A percentile compares a stretch with the other conserved stretches of the same genome.
phyloP scores from a whole-genome alignment of 768 basidiomycete genomes.

The Calocybe cyanea region DNA sequence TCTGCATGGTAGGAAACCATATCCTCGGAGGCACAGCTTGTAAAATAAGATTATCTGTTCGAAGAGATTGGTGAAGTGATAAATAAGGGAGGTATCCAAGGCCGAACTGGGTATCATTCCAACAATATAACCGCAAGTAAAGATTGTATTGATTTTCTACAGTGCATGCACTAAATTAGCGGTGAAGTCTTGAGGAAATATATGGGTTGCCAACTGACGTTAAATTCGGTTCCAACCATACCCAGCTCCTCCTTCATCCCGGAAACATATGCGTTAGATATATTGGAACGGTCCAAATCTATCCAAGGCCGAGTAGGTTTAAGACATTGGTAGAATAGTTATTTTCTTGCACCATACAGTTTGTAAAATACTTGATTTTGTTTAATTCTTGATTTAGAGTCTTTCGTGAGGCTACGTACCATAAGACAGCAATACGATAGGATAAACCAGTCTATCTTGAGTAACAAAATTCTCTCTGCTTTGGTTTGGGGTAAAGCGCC shows the following conservation, averaged over 20 bases:
- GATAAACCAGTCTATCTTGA: conserved; percentile 67
- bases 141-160: conserved; percentile 65
- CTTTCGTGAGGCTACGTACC: conserved; percentile 35
- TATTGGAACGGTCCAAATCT: conserved; percentile 69
- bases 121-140: conserved; percentile 72
- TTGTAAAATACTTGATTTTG: conserved; percentile 55
- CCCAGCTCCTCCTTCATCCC: conserved; percentile 72
- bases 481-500: conserved; percentile 13
- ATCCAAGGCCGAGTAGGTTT: conserved; percentile 5
- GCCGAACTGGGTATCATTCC: conserved; percentile 66
- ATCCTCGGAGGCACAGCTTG: conserved; percentile 60
- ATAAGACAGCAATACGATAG: conserved; percentile 69
- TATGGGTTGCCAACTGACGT: conserved; percentile 31
- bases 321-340: conserved; percentile 6
- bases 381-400: too few relatives aligned
- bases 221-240: conserved; percentile 63
- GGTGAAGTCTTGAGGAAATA: neutral
- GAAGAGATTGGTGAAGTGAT: neutral
- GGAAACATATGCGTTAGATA: conserved; percentile 74
- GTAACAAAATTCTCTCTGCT: conserved; percentile 45
- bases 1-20: conserved; percentile 64
- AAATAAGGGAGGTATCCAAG: neutral
- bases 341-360: conserved; percentile 35
- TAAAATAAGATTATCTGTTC: conserved; percentile 59
- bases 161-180: conserved; percentile 1